These are phyloP conservation scores for Beta macrorhiza DNA, from an alignment of 179 eudicot genomes.

Conservation along the genomic window DNA sequence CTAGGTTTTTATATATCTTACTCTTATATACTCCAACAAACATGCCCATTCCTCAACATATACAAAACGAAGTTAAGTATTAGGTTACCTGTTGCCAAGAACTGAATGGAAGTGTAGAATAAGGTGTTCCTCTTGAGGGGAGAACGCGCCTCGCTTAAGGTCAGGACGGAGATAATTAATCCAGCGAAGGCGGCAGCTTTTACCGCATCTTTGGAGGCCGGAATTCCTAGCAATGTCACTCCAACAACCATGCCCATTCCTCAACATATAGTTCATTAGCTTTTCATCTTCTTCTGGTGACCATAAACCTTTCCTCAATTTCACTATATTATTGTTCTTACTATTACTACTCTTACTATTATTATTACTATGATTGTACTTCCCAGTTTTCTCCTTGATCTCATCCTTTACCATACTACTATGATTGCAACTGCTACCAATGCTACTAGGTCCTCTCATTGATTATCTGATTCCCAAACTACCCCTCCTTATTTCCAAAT, in stretches of 20 bases:
- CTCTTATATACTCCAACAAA: conserved; percentile 1
- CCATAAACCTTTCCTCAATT: conserved; percentile 43
- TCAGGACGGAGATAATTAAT: conserved; percentile 37
- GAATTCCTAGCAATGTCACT: conserved; percentile 41
- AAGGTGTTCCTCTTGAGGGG: conserved; percentile 34
- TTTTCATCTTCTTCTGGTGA: conserved; percentile 44
- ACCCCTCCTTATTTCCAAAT: not conserved
- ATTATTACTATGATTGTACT: not conserved
- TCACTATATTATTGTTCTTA: not conserved
- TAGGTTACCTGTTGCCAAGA: conserved; percentile 35
- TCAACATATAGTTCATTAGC: conserved; percentile 32
- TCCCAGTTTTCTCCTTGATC: not conserved
- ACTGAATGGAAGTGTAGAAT: conserved; percentile 34
- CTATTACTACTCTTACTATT: not conserved
- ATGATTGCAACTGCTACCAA: not conserved
- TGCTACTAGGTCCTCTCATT: conserved; percentile 18
- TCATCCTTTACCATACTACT: conserved; percentile 16
- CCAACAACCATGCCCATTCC: conserved; percentile 43
- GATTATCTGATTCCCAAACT: not conserved
- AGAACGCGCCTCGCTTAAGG: conserved; percentile 38
- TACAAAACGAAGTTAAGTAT: not conserved
- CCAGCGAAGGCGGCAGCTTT: conserved; percentile 41
- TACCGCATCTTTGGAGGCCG: conserved; percentile 37
- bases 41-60: conserved; percentile 29
- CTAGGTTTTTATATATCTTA: no score